phyloP scores from a whole-genome alignment of 768 basidiomycete genomes.

The Tricholoma sp. region DNA sequence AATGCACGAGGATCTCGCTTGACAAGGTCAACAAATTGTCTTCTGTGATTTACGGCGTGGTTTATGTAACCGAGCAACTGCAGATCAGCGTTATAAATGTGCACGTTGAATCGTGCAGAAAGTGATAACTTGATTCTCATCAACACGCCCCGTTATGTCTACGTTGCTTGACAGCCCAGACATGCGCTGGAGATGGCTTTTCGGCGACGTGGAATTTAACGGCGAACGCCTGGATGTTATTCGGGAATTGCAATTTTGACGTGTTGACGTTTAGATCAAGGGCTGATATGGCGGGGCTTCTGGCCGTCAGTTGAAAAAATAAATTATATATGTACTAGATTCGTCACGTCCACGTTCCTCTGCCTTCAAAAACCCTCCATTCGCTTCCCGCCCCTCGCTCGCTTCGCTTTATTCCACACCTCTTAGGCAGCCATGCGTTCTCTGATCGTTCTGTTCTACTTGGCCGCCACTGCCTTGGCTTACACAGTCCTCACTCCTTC shows the following conservation, averaged over 20 bases:
- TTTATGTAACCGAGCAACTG: neutral
- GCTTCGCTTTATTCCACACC: slow-evolving; percentile 12
- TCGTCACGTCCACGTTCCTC: slow-evolving; percentile 1
- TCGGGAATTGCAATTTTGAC: neutral
- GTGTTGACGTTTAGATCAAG: neutral
- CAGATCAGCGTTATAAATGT: no score
- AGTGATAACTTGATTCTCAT: no score
- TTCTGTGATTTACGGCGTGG: neutral
- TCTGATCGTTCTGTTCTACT: slow-evolving; percentile 31
- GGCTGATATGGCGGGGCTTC: neutral
- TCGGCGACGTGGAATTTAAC: neutral
- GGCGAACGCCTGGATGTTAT: neutral
- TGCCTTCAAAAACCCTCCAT: slow-evolving; percentile 16
- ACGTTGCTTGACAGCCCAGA: no score
- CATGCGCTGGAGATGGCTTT: neutral
- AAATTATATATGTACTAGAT: neutral
- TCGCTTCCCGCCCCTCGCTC: slow-evolving; percentile 8
- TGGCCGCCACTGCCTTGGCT: slow-evolving; percentile 57
- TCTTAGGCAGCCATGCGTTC: slow-evolving; percentile 35
- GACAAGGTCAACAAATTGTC: neutral
- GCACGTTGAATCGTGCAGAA: no score
- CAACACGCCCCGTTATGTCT: no score
- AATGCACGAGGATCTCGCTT: neutral
- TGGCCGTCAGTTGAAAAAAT: neutral
- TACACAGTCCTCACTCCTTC: slow-evolving; percentile 56